Evolutionary conservation across 164 flowering plant species (phyloP), one percentile per base, ranked within the genome.

Genomic region (Buxus sempervirens): DNA sequence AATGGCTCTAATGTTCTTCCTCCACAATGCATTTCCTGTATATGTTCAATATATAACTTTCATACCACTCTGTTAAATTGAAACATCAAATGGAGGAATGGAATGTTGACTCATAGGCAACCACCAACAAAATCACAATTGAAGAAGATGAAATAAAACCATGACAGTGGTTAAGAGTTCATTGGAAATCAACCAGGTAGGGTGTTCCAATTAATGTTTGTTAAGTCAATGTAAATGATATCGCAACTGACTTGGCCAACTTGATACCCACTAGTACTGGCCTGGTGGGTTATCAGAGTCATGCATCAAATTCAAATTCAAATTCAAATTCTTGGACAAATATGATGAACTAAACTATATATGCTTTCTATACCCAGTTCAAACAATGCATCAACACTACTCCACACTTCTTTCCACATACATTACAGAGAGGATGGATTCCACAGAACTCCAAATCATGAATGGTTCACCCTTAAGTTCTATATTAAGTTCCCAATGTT

Each of bases 401-500:
- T 22, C n/a, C n/a, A n/a, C n/a, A n/a, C 5, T 2, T 56, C 26
- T 22, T 26, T 66, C 16, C 18, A 42, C 24, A 16, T 32, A 66
- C 27, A 41, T 38, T 42, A 36, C 51, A 57, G 12, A 56, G 55
- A 20, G 55, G 20, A 38, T 0, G 38, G 38, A 55, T 9, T 56
- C 26, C 21, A 32, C 28, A 51, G 55, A 55, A 65, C 51, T 38
- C 12, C 7, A 16, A 55, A 20, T 21, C 20, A 27, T 20, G 53
- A 67, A 58, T 45, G 49, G 28, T 32, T 32, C 65, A 42, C 21
- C 72, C 23, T 19, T 23, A n/a, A 23, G 41, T 42, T 60, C 48
- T 56, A 22, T 20, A 24, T 18, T 0, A 60, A 54, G 54, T 54
- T 51, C 14, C 59, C 42, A 60, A n/a, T 42, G 12, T 26, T 23